Conservation (phyloP, 768 basidiomycete species). For the Dioszegia crocea region DNA sequence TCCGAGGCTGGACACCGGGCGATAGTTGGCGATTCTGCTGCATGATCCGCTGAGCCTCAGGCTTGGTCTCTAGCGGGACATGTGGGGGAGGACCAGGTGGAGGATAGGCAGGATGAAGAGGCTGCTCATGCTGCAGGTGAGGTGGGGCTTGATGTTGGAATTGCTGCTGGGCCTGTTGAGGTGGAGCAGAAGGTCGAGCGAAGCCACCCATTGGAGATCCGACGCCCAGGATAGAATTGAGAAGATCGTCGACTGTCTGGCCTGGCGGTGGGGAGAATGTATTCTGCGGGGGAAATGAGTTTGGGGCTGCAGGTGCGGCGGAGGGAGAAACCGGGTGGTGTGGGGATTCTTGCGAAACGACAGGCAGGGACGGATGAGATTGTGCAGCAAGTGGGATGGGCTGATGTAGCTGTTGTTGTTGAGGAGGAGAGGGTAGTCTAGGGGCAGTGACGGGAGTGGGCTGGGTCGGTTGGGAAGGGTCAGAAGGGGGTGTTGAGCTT, state of each 20-base stretch:
- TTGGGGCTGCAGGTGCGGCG: constrained; percentile 3
- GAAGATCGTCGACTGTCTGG: constrained; percentile 37
- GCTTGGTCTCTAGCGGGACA: constrained; percentile 2
- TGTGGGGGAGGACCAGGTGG: background rate
- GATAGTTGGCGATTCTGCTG: background rate
- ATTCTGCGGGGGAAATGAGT: constrained; percentile 1
- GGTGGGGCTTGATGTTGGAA: background rate
- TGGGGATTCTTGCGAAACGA: no score
- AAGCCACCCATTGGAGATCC: constrained; percentile 1
- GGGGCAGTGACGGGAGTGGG: background rate
- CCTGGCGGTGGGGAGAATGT: constrained; percentile 25
- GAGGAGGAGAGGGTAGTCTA: background rate
- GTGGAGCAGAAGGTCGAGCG: background rate
- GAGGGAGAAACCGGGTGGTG: background rate
- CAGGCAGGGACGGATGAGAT: no score
- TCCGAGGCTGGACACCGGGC: no score
- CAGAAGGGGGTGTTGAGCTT: background rate
- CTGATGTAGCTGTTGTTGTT: background rate
- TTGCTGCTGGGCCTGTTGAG: background rate
- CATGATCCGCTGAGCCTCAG: background rate
- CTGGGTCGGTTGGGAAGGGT: background rate
- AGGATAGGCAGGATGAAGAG: background rate
- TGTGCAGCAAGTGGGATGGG: no score
- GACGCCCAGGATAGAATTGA: constrained; percentile 31
- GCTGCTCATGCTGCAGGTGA: background rate